Evolutionary conservation across 306 rosid species (phyloP).

Genomic region (Vigna angularis): DNA sequence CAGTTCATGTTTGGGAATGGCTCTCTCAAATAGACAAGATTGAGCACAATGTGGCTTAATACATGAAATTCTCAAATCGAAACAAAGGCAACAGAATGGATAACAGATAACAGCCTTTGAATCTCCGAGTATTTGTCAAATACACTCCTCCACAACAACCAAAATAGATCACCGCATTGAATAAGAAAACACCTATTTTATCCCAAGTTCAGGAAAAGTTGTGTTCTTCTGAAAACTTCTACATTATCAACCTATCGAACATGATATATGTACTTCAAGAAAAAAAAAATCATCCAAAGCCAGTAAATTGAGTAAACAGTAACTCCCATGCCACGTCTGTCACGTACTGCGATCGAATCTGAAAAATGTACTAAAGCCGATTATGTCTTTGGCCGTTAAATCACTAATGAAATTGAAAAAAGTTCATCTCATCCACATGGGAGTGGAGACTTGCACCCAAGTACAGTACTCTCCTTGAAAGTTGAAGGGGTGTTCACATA

Average conservation of each 20-base stretch:
- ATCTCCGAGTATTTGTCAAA: conserved; percentile 33
- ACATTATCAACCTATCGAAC: too few species aligned
- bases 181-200: background rate
- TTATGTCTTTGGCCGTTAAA: background rate
- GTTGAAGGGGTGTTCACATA: background rate
- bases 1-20: background rate
- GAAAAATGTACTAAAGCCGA: background rate
- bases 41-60: conserved; percentile 6
- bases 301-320: too few species aligned
- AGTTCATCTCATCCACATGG: background rate
- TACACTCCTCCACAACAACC: conserved; percentile 36
- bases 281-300: too few species aligned
- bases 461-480: background rate
- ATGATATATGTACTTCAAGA: too few species aligned
- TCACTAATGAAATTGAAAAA: conserved; percentile 9
- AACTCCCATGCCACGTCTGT: too few species aligned
- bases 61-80: conserved; percentile 12
- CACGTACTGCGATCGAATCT: background rate
- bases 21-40: background rate
- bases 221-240: conserved; percentile 3
- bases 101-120: conserved; percentile 22
- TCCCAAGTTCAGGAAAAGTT: background rate
- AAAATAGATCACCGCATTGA: background rate
- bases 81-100: conserved; percentile 13
- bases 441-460: background rate